A percentile compares a stretch with the other conserved stretches of the same genome.
Conservation (phyloP, 495 filamentous ascomycete genomes). For the Penicillium samsonianum region DNA sequence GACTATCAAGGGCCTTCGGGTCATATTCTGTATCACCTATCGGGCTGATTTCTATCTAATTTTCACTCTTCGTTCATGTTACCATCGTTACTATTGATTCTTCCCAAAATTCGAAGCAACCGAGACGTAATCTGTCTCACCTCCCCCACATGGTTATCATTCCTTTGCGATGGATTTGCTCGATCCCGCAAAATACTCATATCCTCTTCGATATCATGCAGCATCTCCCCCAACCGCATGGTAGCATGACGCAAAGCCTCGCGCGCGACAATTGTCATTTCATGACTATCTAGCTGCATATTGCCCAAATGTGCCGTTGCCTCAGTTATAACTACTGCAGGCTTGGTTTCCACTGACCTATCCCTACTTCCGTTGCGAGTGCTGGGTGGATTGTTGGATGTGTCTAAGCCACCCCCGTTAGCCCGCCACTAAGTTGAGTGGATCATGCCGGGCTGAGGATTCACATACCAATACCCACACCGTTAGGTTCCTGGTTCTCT, state of each 20-base stretch:
- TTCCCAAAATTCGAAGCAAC: background rate
- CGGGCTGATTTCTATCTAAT: background rate
- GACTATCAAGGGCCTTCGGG: too few relatives aligned
- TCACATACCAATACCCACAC: background rate
- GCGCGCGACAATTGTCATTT: background rate
- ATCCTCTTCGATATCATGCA: slow-evolving; percentile 5
- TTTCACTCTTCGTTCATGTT: slow-evolving; percentile 3
- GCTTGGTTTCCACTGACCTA: background rate
- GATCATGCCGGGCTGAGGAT: background rate
- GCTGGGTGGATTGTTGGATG: background rate
- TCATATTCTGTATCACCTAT: slow-evolving; percentile 1
- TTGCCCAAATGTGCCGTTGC: background rate
- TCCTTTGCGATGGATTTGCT: background rate
- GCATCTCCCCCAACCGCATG: slow-evolving; percentile 2
- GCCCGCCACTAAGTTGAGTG: background rate
- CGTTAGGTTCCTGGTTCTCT: background rate
- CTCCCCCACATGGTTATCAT: background rate
- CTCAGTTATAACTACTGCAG: background rate
- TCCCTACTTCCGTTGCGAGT: background rate
- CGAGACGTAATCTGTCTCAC: background rate
- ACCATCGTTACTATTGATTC: background rate
- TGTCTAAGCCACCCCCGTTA: slow-evolving; percentile 1
- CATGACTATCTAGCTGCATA: background rate
- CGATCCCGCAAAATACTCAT: background rate
- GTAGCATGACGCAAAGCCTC: slow-evolving; percentile 1